Evolutionary conservation across 306 rosid genomes (phyloP).

Genomic region (Cucurbita maxima): DNA sequence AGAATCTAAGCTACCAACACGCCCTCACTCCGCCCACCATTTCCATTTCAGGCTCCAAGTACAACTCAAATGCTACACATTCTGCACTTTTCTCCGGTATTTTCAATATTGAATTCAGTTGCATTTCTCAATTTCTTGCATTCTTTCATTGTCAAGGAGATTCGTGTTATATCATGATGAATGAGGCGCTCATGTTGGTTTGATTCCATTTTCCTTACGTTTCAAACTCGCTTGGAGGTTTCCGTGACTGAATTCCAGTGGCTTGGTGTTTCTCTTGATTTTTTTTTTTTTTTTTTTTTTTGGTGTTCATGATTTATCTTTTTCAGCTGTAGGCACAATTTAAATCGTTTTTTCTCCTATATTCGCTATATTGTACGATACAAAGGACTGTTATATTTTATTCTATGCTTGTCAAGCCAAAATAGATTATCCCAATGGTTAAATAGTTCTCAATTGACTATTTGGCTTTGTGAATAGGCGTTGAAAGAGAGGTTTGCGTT

Average conservation of each 20-base stretch:
- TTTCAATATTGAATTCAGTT: background rate
- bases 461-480: conserved; percentile 24
- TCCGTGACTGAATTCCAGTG: background rate
- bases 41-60: background rate
- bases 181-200: background rate
- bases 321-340: background rate
- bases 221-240: background rate
- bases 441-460: background rate
- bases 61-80: background rate
- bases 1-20: conserved; percentile 1
- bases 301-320: background rate
- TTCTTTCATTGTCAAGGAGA: background rate
- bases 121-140: background rate
- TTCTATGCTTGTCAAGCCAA: background rate
- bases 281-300: background rate
- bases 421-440: background rate
- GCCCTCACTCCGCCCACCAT: background rate
- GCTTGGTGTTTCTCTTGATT: background rate
- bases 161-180: background rate
- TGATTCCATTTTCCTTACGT: background rate
- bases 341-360: background rate
- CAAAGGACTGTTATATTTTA: background rate
- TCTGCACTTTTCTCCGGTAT: background rate
- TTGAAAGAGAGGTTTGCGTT: conserved; percentile 20
- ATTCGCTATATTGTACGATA: background rate